These are phyloP conservation scores for Fusarium pseudograminearum DNA, from an alignment of 2,329 filamentous ascomycete genomes.

Conservation along the genomic window DNA sequence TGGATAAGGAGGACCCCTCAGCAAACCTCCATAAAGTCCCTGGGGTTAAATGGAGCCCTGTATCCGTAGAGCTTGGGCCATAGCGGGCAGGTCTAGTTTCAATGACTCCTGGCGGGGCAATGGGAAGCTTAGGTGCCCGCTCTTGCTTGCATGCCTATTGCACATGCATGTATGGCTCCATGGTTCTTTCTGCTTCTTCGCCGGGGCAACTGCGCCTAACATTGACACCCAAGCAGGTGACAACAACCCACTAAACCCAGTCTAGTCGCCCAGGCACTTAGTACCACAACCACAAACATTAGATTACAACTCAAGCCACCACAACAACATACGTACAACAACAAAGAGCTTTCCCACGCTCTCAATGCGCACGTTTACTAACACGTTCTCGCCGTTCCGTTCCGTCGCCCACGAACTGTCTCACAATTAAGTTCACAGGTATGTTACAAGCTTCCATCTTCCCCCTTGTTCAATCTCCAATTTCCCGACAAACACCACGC, in stretches of 20 bases:
- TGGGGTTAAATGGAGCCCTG: conserved; percentile 1
- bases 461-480: conserved; percentile 18
- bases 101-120: conserved; percentile 6
- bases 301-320: conserved; percentile 7
- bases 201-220: conserved; percentile 45
- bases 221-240: conserved; percentile 36
- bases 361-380: conserved; percentile 42
- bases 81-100: conserved; percentile 16
- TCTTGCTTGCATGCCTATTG: conserved; percentile 1
- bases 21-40: not conserved
- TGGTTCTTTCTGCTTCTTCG: conserved; percentile 19
- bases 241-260: conserved; percentile 14
- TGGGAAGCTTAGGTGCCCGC: not conserved
- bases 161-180: not conserved
- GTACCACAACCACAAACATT: conserved; percentile 37
- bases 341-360: conserved; percentile 23
- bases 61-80: conserved; percentile 6
- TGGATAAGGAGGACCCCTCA: conserved; percentile 22
- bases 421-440: conserved; percentile 35
- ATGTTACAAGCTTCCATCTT: conserved; percentile 16
- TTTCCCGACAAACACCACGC: conserved; percentile 31
- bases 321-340: conserved; percentile 22
- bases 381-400: conserved; percentile 28
- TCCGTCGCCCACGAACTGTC: conserved; percentile 36
- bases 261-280: conserved; percentile 11